Evolutionary conservation across 805 yeast species (phyloP), one percentile per base, ranked within the genome.

Genomic region (Cyberlindnera mycetangii): DNA sequence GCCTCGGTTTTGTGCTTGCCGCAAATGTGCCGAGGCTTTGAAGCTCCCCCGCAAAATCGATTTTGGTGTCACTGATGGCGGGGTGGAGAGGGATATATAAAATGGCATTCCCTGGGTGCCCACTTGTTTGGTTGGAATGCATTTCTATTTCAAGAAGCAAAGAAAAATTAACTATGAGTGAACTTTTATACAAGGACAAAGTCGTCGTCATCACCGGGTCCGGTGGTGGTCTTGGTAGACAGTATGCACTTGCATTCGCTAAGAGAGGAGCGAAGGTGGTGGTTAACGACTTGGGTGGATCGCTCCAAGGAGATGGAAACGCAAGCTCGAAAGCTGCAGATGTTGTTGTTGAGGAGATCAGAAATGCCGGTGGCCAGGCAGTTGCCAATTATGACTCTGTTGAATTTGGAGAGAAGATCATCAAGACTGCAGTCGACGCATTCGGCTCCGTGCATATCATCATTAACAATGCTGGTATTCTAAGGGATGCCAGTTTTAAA

Each of bases 131-230:
- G n/a, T n/a, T n/a, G n/a, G n/a, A n/a, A n/a, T n/a, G n/a, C n/a
- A n/a, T n/a, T n/a, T n/a, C n/a, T n/a, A n/a, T n/a, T n/a, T n/a
- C n/a, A n/a, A n/a, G n/a, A n/a, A n/a, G n/a, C n/a, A n/a, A n/a
- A n/a, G n/a, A n/a, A n/a, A n/a, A n/a, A n/a, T n/a, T n/a, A 20
- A 39, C 7, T 6, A 44, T 45, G 45, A 22, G 41, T 8, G 37
- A 86, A 37, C 61, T 83, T 20, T 60, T 72, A 30, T 88, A 83
- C 60, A 84, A 87, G 58, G 89, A 82, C 56, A 83, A 85, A 64
- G 97, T 92, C 35, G 97, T 92, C 27, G 81, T 92, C 46, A 81
- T 92, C 62, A 92, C 97, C 39, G 99, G 99, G 27, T 93, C 97
- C 38, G 99, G 99, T 52, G 98, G 97, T 55, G 99, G 98, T 16